Conservation (phyloP, 257 asterid genomes). For the Lithospermum erythrorhizon region DNA sequence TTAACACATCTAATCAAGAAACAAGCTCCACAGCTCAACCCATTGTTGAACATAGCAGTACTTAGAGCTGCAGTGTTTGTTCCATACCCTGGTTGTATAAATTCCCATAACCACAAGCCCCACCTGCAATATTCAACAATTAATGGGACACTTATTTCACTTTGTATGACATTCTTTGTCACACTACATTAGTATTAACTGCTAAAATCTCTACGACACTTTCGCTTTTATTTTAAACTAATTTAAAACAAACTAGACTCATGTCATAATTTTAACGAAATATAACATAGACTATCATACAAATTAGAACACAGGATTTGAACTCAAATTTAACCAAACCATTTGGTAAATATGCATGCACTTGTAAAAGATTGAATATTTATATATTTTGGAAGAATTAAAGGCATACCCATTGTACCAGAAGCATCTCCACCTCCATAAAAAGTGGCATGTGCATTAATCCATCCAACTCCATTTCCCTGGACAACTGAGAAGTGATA, state of each 20-base stretch:
- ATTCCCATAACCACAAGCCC: constrained; percentile 28
- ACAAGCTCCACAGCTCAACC: constrained; percentile 26
- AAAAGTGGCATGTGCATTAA: constrained; percentile 55
- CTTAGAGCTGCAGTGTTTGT: constrained; percentile 27
- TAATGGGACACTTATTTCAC: background rate
- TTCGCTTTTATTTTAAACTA: too few relatives aligned
- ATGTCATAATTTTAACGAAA: too few relatives aligned
- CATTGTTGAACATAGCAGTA: constrained; percentile 24
- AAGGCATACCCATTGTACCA: constrained; percentile 45
- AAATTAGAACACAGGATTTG: too few relatives aligned
- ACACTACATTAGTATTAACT: too few relatives aligned
- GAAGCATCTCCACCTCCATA: constrained; percentile 62
- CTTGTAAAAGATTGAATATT: background rate
- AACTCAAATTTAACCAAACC: too few relatives aligned
- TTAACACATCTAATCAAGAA: constrained; percentile 19
- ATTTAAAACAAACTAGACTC: too few relatives aligned
- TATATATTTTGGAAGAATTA: background rate
- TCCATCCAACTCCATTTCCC: constrained; percentile 36
- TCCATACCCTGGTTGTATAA: constrained; percentile 23
- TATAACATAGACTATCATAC: too few relatives aligned
- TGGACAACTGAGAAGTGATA: constrained; percentile 17
- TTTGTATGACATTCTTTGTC: too few relatives aligned
- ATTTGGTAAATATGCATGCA: background rate
- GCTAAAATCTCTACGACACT: too few relatives aligned
- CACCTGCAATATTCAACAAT: constrained; percentile 12